phyloP scores from a whole-genome alignment of 345 rosid species.

The Iberis pinnata region DNA sequence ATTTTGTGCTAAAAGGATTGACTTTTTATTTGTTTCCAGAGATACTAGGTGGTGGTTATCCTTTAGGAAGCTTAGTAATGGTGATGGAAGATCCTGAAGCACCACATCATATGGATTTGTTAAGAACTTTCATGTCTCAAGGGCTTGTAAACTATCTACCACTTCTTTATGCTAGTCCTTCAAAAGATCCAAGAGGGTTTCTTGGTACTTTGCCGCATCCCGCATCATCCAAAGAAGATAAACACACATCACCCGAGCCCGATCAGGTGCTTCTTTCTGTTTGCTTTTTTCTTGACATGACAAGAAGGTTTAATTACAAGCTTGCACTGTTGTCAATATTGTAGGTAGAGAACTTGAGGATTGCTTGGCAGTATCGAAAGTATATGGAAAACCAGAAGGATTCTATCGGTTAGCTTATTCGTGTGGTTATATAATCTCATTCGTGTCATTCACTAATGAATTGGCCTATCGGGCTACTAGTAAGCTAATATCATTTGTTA shows the following conservation, averaged over 20 bases:
- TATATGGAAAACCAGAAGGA: conserved; percentile 58
- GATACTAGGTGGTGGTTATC: conserved; percentile 78
- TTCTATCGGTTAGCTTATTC: conserved; percentile 20
- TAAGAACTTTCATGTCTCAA: conserved; percentile 94
- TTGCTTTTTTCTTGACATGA: conserved; percentile 14
- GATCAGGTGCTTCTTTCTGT: conserved; percentile 43
- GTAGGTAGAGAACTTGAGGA: conserved; percentile 71
- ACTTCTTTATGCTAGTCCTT: conserved; percentile 76
- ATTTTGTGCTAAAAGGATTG: conserved; percentile 7
- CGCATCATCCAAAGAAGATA: conserved; percentile 52
- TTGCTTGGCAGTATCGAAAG: conserved; percentile 91
- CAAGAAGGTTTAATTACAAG: conserved; percentile 1
- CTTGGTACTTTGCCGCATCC: conserved; percentile 85
- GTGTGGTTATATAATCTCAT: not conserved
- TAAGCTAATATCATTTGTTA: conserved; percentile 4
- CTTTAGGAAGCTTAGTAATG: conserved; percentile 80
- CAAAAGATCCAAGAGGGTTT: conserved; percentile 74
- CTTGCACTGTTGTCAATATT: conserved; percentile 12
- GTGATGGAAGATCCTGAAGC: conserved; percentile 98
- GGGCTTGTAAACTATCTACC: conserved; percentile 80
- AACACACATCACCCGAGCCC: conserved; percentile 32
- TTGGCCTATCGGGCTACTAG: not conserved
- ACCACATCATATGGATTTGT: conserved; percentile 90
- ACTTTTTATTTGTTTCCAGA: conserved; percentile 34
- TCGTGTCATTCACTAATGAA: not conserved